phyloP scores from a whole-genome alignment of 805 yeast genomes.

The Yarrowia bubula region DNA sequence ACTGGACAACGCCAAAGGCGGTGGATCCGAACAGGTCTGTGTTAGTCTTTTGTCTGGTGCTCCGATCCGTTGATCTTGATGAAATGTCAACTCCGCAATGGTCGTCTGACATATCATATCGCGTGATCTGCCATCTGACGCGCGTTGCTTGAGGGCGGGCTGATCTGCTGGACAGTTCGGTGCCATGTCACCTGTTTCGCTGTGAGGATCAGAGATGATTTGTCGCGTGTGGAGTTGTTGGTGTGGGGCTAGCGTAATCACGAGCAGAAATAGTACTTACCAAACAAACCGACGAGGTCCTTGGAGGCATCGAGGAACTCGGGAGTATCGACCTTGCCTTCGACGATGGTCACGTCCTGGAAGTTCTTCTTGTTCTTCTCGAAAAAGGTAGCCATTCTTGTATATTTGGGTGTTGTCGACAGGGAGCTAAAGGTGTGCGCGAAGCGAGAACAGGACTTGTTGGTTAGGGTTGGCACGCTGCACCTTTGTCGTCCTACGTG shows the following conservation, averaged over 20 bases:
- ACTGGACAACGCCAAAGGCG: conserved; percentile 81
- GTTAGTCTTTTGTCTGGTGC: neutral
- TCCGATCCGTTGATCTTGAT: no score
- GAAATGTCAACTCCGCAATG: neutral
- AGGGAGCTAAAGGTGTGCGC: neutral
- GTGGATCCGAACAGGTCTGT: conserved; percentile 73
- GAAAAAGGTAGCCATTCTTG: conserved; percentile 55
- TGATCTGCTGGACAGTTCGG: neutral
- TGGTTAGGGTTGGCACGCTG: conserved; percentile 20
- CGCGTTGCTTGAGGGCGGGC: neutral
- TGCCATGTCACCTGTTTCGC: no score
- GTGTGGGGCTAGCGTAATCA: neutral
- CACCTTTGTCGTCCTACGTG: conserved; percentile 7
- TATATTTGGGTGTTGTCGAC: neutral
- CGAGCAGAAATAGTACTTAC: conserved; percentile 38
- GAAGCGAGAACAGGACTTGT: neutral
- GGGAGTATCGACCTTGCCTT: conserved; percentile 65
- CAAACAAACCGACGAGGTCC: conserved; percentile 78
- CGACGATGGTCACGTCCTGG: conserved; percentile 66
- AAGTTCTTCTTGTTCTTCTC: conserved; percentile 74
- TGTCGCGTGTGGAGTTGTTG: neutral
- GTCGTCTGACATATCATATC: neutral
- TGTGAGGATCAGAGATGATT: no score
- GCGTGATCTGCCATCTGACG: neutral
- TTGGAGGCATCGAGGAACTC: conserved; percentile 81